Evolutionary conservation across 345 rosid species (phyloP).

Genomic region (Populus ilicifolia): DNA sequence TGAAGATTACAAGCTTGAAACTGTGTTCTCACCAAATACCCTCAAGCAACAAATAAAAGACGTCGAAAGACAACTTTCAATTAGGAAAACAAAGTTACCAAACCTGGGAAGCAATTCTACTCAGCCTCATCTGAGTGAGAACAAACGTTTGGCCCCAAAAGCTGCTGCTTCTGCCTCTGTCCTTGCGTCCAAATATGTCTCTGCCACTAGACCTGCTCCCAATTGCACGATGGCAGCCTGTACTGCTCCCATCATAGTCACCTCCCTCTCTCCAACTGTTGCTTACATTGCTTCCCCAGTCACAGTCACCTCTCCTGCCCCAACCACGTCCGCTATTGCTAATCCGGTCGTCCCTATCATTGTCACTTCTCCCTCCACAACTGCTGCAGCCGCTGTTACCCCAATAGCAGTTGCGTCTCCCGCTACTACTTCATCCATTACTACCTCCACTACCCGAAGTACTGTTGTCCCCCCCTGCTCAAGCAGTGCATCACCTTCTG

Average conservation of each 20-base stretch:
- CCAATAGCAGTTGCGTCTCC: background rate
- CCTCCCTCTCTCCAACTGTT: background rate
- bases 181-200: background rate
- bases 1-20: constrained; percentile 19
- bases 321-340: background rate
- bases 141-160: background rate
- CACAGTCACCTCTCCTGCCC: background rate
- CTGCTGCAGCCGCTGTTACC: background rate
- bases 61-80: constrained; percentile 16
- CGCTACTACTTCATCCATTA: background rate
- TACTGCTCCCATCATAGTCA: background rate
- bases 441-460: background rate
- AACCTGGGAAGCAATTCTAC: background rate
- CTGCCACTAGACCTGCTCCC: background rate
- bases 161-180: background rate
- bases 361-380: background rate
- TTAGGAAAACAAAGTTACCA: background rate
- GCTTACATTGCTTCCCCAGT: background rate
- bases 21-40: background rate
- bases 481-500: background rate
- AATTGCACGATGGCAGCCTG: background rate
- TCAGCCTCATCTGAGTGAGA: background rate
- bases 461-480: background rate
- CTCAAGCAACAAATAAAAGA: constrained; percentile 5
- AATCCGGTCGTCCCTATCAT: background rate